Percentiles rank a stretch among this genome's conserved stretches.
phyloP scores from a whole-genome alignment of 2,329 filamentous ascomycete species.

The Stagonosporopsis rhizophila region DNA sequence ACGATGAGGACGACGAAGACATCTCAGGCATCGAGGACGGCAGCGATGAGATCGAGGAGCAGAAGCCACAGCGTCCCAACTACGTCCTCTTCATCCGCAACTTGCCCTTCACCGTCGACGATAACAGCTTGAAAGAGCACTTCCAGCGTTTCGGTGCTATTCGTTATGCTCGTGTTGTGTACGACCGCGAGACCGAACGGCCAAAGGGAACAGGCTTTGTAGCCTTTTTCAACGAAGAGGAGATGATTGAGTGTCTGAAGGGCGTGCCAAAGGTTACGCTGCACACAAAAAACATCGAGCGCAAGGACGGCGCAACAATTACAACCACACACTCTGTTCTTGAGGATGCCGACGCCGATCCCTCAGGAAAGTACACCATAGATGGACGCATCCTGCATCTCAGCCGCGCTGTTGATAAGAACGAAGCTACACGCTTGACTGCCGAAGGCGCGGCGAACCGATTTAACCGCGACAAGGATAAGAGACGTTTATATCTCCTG shows the following conservation, averaged over 20 bases:
- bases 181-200: constrained; percentile 83
- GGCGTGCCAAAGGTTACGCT: constrained; percentile 66
- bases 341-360: constrained; percentile 83
- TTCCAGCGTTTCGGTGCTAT: constrained; percentile 89
- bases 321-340: constrained; percentile 73
- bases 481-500: constrained; percentile 86
- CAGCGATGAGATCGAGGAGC: constrained; percentile 32
- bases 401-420: constrained; percentile 82
- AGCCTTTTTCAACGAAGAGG: constrained; percentile 80
- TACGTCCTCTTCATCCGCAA: constrained; percentile 93
- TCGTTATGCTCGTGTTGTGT: constrained; percentile 88
- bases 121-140: constrained; percentile 82
- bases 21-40: constrained; percentile 52
- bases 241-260: constrained; percentile 78
- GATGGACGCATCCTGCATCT: constrained; percentile 88
- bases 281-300: constrained; percentile 45
- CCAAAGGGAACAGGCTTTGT: constrained; percentile 95
- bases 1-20: constrained; percentile 49
- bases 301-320: constrained; percentile 46
- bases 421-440: constrained; percentile 77
- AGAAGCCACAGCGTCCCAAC: constrained; percentile 64
- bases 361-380: constrained; percentile 84
- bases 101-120: constrained; percentile 85
- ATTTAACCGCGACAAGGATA: constrained; percentile 80
- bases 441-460: constrained; percentile 69